Evolutionary conservation across 345 rosid genomes (phyloP).

Genomic region (Dipteronia sinensis): DNA sequence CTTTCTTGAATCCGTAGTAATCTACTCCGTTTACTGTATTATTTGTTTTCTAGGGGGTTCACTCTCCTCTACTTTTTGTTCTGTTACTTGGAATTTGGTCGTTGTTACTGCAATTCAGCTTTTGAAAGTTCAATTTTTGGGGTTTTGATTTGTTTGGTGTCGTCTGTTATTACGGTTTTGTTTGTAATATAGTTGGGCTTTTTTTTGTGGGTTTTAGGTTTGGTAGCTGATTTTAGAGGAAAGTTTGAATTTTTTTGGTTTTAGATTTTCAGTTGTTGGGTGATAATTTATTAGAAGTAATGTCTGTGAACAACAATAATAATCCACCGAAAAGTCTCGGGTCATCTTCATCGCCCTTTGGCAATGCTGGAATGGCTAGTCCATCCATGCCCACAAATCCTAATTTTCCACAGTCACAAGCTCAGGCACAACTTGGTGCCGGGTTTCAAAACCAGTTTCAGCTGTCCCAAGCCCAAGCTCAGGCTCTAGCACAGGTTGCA

Average conservation of each 20-base stretch:
- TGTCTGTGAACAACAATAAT: slow-evolving; percentile 63
- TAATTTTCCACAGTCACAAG: slow-evolving; percentile 54
- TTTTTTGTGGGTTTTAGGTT: slow-evolving; percentile 3
- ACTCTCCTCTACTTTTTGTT: background rate
- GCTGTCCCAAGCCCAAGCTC: slow-evolving; percentile 54
- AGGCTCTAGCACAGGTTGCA: slow-evolving; percentile 58
- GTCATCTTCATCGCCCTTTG: slow-evolving; percentile 69
- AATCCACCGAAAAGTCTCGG: slow-evolving; percentile 69
- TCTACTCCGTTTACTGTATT: background rate
- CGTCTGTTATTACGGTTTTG: background rate
- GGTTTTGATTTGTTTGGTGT: background rate
- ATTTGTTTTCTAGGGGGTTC: background rate
- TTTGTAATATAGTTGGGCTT: background rate
- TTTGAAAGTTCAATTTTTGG: background rate
- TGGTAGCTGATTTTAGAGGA: background rate
- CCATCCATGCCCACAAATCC: slow-evolving; percentile 58
- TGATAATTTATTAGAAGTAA: slow-evolving; percentile 15
- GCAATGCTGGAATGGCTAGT: slow-evolving; percentile 70
- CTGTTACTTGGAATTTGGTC: slow-evolving; percentile 2
- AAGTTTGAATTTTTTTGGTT: background rate
- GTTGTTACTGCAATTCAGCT: background rate
- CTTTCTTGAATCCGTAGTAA: slow-evolving; percentile 3
- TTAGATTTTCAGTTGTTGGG: background rate
- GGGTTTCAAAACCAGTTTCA: slow-evolving; percentile 74
- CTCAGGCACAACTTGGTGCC: slow-evolving; percentile 48